Evolutionary conservation across 192 early-diverging fungal species (phyloP), one percentile per base, ranked within the genome.

Genomic region (Mortierella antarctica): DNA sequence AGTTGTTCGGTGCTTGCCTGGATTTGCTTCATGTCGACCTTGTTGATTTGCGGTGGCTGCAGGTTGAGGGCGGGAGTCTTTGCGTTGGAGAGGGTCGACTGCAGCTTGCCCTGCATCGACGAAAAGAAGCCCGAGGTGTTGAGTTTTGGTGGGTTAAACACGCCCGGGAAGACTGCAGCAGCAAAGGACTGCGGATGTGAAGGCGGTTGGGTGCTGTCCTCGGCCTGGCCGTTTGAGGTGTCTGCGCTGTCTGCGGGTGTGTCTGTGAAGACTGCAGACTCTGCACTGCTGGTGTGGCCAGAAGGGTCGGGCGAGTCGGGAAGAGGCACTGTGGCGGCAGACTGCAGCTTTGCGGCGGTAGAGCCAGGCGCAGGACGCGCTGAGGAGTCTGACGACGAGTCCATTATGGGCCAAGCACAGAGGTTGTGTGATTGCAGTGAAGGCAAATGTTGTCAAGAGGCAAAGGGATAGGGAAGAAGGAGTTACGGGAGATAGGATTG

Each of bases 51-150:
- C 2, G 77, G 70, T 0, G 77, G 47, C 11, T 72, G 64, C 13
- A 68, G 5, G 18, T 56, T 60, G 12, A 63, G 39, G 1, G 70
- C 40, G 3, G 77, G 60, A 6, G 76, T 54, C 67, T 71, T 79
- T 12, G 77, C 55, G 47, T 18, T 54, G 14, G 77, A 58, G 12
- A 80, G 58, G 0, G 77, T 80, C 3, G 70, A 72, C 50, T 68
- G 67, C 61, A 76, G 9, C 55, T 76, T 76, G 58, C 74, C 74
- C 54, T 67, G 77, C 69, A 72, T 71, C 0, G 77, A 80, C 4
- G 77, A 80, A 23, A 80, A 80, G 59, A 80, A 80, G 39, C 58
- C 62, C 5, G 74, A 61, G 15, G 77, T 80, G 47, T 64, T 72
- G 64, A 80, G 47, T 44, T 80, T 80, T 7, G 77, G 70, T 6